Percentiles rank a stretch among this genome's conserved stretches.
Evolutionary conservation across 169 alveolate genomes (phyloP).

Genomic region (Babesia gibsoni): DNA sequence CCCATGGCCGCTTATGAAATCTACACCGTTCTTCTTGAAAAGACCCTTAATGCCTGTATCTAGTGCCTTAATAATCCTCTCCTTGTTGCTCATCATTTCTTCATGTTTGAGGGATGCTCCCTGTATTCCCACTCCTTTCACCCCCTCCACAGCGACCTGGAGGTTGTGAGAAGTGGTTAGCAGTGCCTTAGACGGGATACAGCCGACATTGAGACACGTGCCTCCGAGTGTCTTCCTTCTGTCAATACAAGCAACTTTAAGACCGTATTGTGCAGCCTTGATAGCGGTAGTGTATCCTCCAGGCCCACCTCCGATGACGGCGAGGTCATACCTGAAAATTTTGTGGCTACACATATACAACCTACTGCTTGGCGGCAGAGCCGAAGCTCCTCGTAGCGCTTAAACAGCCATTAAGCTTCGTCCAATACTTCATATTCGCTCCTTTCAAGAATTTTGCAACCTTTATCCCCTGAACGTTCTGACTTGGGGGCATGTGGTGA

Average conservation of each 20-base stretch:
- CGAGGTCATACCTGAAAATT: constrained; percentile 77
- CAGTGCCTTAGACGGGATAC: constrained; percentile 96
- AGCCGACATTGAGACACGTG: constrained; percentile 98
- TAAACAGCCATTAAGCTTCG: neutral
- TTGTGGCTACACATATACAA: neutral
- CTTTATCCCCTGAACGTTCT: too few species aligned
- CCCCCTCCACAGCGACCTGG: constrained; percentile 53
- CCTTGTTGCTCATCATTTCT: constrained; percentile 79
- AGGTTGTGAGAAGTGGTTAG: constrained; percentile 90
- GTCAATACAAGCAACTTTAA: constrained; percentile 93
- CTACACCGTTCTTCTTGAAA: constrained; percentile 90
- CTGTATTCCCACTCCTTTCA: constrained; percentile 63
- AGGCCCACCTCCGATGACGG: constrained; percentile 91
- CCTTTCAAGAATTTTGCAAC: too few species aligned
- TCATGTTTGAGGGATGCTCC: constrained; percentile 75
- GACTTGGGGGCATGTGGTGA: too few species aligned
- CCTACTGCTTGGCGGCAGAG: constrained; percentile 25
- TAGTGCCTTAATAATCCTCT: constrained; percentile 81
- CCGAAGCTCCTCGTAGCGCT: constrained; percentile 14
- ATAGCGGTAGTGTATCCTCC: constrained; percentile 96
- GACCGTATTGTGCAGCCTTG: constrained; percentile 95
- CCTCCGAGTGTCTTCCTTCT: constrained; percentile 95
- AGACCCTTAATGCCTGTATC: constrained; percentile 89
- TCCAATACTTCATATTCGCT: too few species aligned
- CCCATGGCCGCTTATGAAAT: constrained; percentile 70